Evolutionary conservation across 257 asterid genomes (phyloP), one percentile per base, ranked within the genome.

Genomic region (Solanum pimpinellifolium): DNA sequence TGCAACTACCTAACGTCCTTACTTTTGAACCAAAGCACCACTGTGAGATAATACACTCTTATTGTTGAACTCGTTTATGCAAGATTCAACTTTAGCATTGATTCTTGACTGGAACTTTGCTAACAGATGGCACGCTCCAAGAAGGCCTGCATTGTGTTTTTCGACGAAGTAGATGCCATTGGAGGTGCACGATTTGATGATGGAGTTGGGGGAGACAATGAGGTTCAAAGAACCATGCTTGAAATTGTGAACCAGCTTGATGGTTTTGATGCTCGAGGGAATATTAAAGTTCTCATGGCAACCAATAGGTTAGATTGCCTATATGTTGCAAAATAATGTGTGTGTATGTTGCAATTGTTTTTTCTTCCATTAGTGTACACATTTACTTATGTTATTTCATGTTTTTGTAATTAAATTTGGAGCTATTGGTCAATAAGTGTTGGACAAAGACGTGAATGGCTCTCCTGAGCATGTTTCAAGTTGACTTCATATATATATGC

Each of bases 191-290:
- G 99, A 37, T 97, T 97, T 88, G 99, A 96, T 89, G 99, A 96
- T 90, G 99, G 99, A 14, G 96, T 91, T 6, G 99, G 99, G 87
- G 99, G 99, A 77, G 99, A 97, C 89, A 97, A 97, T 85, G 99
- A 97, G 91, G 99, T 96, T 86, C 99, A 97, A 87, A 94, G 99
- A 18, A 97, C 99, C 69, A 97, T 97, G 99, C 97, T 97, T 88
- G 99, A 97, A 90, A 95, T 97, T 86, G 99, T 97, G 85, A 97
- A 97, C 89, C 99, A 97, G 93, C 98, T 97, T 44, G 99, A 97
- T 89, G 99, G 99, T 41, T 97, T 97, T 88, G 99, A 97, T 91
- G 99, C 99, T 33, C 99, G 99, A 86, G 99, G 99, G 60, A 97
- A 97, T 87, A 97, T 97, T 62, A 97, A 97, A 91, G 99, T 97